phyloP scores from a whole-genome alignment of 2,329 filamentous ascomycete genomes.

The Nigrograna mackinnonii region DNA sequence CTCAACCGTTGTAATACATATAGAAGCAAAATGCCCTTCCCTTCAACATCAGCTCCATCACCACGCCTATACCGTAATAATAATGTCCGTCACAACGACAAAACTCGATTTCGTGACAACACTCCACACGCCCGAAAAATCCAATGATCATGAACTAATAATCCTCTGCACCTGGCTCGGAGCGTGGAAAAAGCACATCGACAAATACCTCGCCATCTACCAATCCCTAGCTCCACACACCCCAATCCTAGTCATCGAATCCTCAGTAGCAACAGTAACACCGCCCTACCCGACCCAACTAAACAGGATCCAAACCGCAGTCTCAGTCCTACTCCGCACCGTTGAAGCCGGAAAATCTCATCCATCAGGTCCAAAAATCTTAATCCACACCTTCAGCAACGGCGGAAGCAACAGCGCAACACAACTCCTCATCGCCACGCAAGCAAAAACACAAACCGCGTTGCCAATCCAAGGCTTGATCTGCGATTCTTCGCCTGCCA shows the following conservation, averaged over 20 bases:
- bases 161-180: slow-evolving; percentile 17
- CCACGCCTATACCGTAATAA: too few relatives aligned
- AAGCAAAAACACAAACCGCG: neutral
- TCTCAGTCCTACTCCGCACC: slow-evolving; percentile 6
- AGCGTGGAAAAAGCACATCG: slow-evolving; percentile 7
- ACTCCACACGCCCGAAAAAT: slow-evolving; percentile 4
- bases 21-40: too few relatives aligned
- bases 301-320: slow-evolving; percentile 1
- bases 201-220: slow-evolving; percentile 16
- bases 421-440: slow-evolving; percentile 4
- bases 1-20: too few relatives aligned
- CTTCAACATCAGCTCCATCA: too few relatives aligned
- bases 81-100: too few relatives aligned
- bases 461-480: slow-evolving; percentile 7
- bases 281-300: slow-evolving; percentile 2
- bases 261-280: slow-evolving; percentile 11
- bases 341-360: neutral
- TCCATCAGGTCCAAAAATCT: slow-evolving; percentile 2
- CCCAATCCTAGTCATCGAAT: slow-evolving; percentile 12
- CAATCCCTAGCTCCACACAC: slow-evolving; percentile 8
- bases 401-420: slow-evolving; percentile 8
- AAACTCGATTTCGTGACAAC: slow-evolving; percentile 2
- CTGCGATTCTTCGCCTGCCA: slow-evolving; percentile 6
- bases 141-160: slow-evolving; percentile 4
- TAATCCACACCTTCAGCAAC: slow-evolving; percentile 11